Conservation (phyloP, 2,329 filamentous ascomycete species). For the Spiromastix sp. region DNA sequence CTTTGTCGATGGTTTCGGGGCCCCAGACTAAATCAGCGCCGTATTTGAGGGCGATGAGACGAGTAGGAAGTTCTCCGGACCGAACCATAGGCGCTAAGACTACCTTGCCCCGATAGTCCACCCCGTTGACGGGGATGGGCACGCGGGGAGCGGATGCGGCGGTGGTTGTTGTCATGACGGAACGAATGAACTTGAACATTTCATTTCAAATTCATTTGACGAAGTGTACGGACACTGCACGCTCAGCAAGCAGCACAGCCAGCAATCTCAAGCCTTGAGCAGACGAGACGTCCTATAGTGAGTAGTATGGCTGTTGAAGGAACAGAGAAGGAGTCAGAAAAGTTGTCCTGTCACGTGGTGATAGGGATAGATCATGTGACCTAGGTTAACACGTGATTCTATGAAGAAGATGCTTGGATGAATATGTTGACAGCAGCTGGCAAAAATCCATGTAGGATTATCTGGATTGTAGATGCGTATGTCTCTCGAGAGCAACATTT, state of each 20-base stretch:
- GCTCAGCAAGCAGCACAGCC: not conserved
- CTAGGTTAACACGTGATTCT: not conserved
- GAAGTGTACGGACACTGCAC: not conserved
- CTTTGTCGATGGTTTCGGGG: slow-evolving; percentile 85
- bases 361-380: slow-evolving; percentile 5
- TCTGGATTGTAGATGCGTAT: no score
- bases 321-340: no score
- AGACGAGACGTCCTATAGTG: no score
- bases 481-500: no score
- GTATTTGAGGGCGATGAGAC: slow-evolving; percentile 82
- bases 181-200: slow-evolving; percentile 35
- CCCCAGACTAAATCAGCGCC: slow-evolving; percentile 97
- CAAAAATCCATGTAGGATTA: no score
- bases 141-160: slow-evolving; percentile 46
- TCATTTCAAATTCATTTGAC: slow-evolving; percentile 20
- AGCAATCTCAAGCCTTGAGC: no score
- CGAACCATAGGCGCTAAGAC: slow-evolving; percentile 97
- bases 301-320: no score
- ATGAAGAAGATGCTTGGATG: not conserved
- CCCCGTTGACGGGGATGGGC: slow-evolving; percentile 75
- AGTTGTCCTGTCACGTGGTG: slow-evolving; percentile 15
- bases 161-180: slow-evolving; percentile 42
- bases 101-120: slow-evolving; percentile 87
- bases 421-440: no score
- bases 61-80: slow-evolving; percentile 87